Percentiles rank a stretch among this genome's conserved stretches.
Evolutionary conservation across 805 yeast species (phyloP).

Genomic region (Monosporozyma aquatica): DNA sequence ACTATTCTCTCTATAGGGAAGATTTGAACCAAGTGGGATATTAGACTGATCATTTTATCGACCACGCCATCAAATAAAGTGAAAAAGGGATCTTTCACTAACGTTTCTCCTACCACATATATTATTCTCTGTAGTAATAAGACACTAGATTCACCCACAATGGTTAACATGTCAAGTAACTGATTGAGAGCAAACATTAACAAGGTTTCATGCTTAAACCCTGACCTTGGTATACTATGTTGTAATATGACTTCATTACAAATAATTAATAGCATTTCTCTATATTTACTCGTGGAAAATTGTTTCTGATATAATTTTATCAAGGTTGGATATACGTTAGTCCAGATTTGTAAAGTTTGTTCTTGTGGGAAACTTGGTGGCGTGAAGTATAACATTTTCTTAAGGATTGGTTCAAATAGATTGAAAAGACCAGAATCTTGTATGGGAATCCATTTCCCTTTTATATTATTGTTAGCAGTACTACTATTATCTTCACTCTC

Average conservation of each 20-base stretch:
- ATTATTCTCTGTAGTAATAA: constrained; percentile 19
- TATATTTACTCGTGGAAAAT: constrained; percentile 7
- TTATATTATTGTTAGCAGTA: too few relatives aligned
- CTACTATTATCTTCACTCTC: constrained; percentile 3
- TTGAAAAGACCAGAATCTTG: constrained; percentile 20
- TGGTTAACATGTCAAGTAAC: constrained; percentile 3
- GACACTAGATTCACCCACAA: constrained; percentile 2
- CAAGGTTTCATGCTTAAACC: constrained; percentile 16
- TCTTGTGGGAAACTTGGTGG: constrained; percentile 22
- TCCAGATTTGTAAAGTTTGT: constrained; percentile 14
- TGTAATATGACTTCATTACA: constrained; percentile 21
- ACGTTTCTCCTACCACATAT: constrained; percentile 22
- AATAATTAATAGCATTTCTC: constrained; percentile 7
- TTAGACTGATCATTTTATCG: constrained; percentile 9
- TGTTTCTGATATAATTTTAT: constrained; percentile 13
- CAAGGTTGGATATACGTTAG: constrained; percentile 17
- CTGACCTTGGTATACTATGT: constrained; percentile 21
- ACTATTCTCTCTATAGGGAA: constrained; percentile 17
- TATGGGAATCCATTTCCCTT: constrained; percentile 22
- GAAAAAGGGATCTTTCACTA: constrained; percentile 24
- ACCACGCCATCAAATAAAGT: constrained; percentile 15
- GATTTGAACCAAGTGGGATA: constrained; percentile 7
- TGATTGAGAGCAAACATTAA: constrained; percentile 10
- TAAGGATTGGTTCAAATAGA: constrained; percentile 20
- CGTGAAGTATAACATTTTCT: constrained; percentile 20